Evolutionary conservation across 805 yeast species (phyloP).

Genomic region (Metschnikowia dekortorum): DNA sequence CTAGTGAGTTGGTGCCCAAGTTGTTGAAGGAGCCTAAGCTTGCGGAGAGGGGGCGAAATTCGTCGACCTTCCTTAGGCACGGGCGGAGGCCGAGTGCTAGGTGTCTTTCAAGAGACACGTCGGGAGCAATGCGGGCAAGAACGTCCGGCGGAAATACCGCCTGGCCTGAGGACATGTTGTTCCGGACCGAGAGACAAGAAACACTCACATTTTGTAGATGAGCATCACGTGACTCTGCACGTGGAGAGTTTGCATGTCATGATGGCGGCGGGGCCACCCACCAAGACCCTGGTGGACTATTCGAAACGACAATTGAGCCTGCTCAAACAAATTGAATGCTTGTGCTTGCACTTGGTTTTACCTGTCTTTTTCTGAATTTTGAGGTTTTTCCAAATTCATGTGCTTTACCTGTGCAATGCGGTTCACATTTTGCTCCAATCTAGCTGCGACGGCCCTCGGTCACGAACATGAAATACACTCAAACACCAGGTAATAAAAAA

Average conservation of each 20-base stretch:
- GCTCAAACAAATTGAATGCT: no score
- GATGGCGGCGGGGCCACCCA: background rate
- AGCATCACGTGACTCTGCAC: constrained; percentile 2
- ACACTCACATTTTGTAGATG: constrained; percentile 1
- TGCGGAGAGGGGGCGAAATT: constrained; percentile 54
- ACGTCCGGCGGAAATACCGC: constrained; percentile 76
- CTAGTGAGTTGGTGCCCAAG: constrained; percentile 29
- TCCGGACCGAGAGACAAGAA: background rate
- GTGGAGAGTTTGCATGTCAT: background rate
- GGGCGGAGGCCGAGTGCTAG: constrained; percentile 74
- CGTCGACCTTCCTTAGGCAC: constrained; percentile 61
- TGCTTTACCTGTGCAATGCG: no score
- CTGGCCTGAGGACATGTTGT: constrained; percentile 10
- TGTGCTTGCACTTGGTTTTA: no score
- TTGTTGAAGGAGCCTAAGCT: constrained; percentile 36
- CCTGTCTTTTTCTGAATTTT: no score
- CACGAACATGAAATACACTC: no score
- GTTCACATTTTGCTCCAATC: no score
- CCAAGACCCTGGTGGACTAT: no score
- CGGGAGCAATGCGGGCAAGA: constrained; percentile 81
- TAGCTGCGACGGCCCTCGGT: no score
- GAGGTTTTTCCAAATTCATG: no score
- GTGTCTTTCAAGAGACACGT: constrained; percentile 74
- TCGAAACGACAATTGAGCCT: no score
- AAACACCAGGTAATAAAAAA: no score